Percentiles rank a stretch among this genome's conserved stretches.
Conservation (phyloP, 2,329 filamentous ascomycete genomes). For the Arachnomyces sp. region DNA sequence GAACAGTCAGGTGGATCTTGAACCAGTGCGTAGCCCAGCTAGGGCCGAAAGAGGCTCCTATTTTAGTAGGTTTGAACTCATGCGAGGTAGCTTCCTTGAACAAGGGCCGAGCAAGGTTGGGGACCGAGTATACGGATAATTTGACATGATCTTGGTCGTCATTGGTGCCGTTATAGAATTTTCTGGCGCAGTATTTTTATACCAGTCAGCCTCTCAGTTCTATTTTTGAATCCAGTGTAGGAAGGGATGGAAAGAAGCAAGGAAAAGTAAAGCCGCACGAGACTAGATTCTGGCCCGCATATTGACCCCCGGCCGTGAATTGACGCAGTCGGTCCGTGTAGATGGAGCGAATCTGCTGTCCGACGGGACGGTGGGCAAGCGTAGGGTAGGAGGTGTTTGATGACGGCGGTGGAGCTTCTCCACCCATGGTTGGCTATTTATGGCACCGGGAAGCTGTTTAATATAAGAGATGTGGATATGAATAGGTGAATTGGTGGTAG, state of each 20-base stretch:
- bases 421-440: conserved; percentile 28
- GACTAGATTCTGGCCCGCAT: conserved; percentile 63
- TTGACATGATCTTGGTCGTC: conserved; percentile 70
- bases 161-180: conserved; percentile 60
- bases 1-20: conserved; percentile 70
- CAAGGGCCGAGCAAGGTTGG: conserved; percentile 66
- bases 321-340: conserved; percentile 75
- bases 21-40: conserved; percentile 99
- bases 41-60: conserved; percentile 77
- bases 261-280: conserved; percentile 44
- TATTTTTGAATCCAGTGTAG: neutral
- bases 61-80: conserved; percentile 62
- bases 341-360: conserved; percentile 75
- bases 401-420: conserved; percentile 21
- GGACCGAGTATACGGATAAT: conserved; percentile 78
- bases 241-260: conserved; percentile 3
- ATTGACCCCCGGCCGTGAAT: conserved; percentile 74
- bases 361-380: conserved; percentile 47
- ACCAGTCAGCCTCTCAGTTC: too few relatives aligned
- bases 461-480: neutral
- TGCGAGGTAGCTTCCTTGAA: conserved; percentile 78
- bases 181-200: conserved; percentile 36
- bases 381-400: conserved; percentile 40
- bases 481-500: too few relatives aligned
- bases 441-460: neutral